Evolutionary conservation across 2,329 filamentous ascomycete species (phyloP).

Genomic region (Trichoderma sp.): DNA sequence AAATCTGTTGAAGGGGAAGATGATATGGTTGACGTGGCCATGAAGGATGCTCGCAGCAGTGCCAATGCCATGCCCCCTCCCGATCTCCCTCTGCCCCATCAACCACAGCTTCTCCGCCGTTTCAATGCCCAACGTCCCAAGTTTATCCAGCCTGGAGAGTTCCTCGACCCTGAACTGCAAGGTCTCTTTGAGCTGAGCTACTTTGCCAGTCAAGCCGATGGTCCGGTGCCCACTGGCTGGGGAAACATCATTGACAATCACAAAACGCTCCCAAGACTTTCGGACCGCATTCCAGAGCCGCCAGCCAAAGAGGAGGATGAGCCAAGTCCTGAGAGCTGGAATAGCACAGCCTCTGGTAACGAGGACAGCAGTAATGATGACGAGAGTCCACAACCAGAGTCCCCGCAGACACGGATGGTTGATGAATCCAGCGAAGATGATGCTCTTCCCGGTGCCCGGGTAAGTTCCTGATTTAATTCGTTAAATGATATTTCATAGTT

Average conservation of each 20-base stretch:
- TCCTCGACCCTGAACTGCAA: slow-evolving; percentile 64
- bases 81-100: slow-evolving; percentile 24
- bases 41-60: slow-evolving; percentile 62
- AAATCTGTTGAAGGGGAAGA: slow-evolving; percentile 86
- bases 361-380: slow-evolving; percentile 57
- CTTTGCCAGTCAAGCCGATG: slow-evolving; percentile 54
- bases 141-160: slow-evolving; percentile 55
- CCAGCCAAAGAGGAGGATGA: slow-evolving; percentile 45
- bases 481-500: background rate
- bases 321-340: slow-evolving; percentile 51
- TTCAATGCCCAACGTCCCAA: slow-evolving; percentile 55
- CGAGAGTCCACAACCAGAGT: slow-evolving; percentile 40
- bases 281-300: slow-evolving; percentile 48
- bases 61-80: slow-evolving; percentile 27
- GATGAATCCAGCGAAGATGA: slow-evolving; percentile 60
- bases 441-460: slow-evolving; percentile 31
- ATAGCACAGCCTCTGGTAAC: slow-evolving; percentile 51
- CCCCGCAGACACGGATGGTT: slow-evolving; percentile 55
- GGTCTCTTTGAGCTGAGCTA: slow-evolving; percentile 78
- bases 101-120: slow-evolving; percentile 42
- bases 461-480: slow-evolving; percentile 28
- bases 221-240: slow-evolving; percentile 71
- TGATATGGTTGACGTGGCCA: slow-evolving; percentile 85
- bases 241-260: slow-evolving; percentile 57
- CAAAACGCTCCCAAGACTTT: slow-evolving; percentile 57